Evolutionary conservation across 2,329 filamentous ascomycete species (phyloP), one percentile per base, ranked within the genome.

Genomic region (Fusarium guadeloupense): DNA sequence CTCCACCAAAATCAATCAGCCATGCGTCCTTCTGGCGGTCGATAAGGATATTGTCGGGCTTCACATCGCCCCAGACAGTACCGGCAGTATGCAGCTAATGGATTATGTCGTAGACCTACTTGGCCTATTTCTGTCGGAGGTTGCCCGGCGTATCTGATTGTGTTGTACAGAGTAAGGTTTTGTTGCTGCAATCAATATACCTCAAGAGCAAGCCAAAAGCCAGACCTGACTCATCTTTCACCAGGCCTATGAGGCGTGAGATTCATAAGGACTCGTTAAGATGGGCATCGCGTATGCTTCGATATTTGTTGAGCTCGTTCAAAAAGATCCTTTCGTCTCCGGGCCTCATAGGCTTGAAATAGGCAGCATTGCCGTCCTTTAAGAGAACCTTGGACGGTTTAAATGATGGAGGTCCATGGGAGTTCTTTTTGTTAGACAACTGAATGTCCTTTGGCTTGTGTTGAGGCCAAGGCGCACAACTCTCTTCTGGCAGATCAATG

Each of bases 301-400:
- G 38, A 35, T 64, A 68, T 19, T 28, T 59, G 1, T 19, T 17
- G 2, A 68, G 42, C 43, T 68, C 62, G 6, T 16, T 34, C 16
- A 37, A 19, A 4, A 45, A 35, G 9, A 25, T 44, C 23, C 23
- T 19, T 13, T 20, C 23, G 21, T 62, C 58, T 9, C 54, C 46
- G n/a, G 26, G 30, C 3, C 23, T 23, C 17, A 54, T 42, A 17
- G 57, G 16, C 38, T 62, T 65, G 13, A 57, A 37, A 20, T 47
- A 65, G 5, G 54, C 40, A n/a, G 17, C 9, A 2, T 28, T 46
- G 16, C 54, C 54, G 42, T 54, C 47, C 5, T 21, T 4, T 9
- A 57, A 26, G 7, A 46, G 12, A 5, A 61, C 57, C 23, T 53
- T 59, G 23, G 10, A 12, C 8, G 57, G 57, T 9, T 25, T 20